These are phyloP conservation scores for Macrolepiota albuminosa DNA, from an alignment of 768 basidiomycete genomes.

Conservation along the genomic window DNA sequence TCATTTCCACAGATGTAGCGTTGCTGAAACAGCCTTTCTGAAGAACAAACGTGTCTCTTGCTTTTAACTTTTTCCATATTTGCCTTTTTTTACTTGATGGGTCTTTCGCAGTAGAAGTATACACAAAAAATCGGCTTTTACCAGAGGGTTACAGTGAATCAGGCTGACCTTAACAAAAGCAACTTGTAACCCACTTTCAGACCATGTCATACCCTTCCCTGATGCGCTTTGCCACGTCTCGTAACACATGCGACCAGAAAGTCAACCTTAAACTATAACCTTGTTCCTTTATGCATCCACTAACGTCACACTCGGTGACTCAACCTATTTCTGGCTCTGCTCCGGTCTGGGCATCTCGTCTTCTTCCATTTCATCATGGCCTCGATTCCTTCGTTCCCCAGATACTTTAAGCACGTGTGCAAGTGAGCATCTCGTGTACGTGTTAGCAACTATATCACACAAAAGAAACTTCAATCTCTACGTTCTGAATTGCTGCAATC, in stretches of 20 bases:
- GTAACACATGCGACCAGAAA: not conserved
- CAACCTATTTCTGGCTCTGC: not conserved
- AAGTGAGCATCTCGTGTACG: not conserved
- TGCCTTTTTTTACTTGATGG: too few species aligned
- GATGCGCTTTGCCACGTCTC: not conserved
- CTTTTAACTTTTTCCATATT: not conserved
- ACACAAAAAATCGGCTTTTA: too few species aligned
- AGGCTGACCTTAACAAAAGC: not conserved
- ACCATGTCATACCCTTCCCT: not conserved
- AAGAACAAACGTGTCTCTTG: not conserved
- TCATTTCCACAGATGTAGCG: not conserved
- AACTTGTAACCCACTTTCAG: not conserved
- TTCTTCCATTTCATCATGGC: not conserved
- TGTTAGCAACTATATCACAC: not conserved
- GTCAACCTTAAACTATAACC: not conserved
- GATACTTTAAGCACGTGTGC: not conserved
- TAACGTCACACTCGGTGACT: not conserved
- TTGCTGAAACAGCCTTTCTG: not conserved
- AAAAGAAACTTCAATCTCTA: not conserved
- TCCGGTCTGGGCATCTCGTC: not conserved
- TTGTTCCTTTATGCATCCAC: not conserved
- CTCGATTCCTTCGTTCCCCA: not conserved
- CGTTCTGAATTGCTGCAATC: not conserved
- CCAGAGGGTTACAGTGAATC: not conserved
- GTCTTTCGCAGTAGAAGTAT: too few species aligned